These are phyloP conservation scores for Canna indica DNA, from an alignment of 176 grass and related monocot genomes.

Conservation along the genomic window DNA sequence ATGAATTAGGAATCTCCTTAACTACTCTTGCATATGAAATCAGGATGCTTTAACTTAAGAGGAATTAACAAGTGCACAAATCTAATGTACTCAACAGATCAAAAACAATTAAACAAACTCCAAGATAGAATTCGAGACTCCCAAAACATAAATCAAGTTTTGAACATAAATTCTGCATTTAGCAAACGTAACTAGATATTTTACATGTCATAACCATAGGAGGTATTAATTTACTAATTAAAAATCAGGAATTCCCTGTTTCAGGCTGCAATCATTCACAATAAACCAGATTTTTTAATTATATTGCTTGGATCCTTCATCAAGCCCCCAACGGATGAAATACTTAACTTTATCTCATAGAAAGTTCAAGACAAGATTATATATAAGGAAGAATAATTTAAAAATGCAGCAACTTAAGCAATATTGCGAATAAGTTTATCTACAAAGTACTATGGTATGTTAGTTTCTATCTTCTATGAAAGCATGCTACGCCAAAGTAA, in stretches of 20 bases:
- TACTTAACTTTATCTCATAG: background rate
- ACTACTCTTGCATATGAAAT: too few species aligned
- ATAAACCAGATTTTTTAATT: background rate
- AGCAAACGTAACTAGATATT: too few species aligned
- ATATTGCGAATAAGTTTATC: background rate
- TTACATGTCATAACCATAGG: background rate
- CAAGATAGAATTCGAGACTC: too few species aligned
- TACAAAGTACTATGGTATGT: background rate
- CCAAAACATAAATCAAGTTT: too few species aligned
- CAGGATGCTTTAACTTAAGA: too few species aligned
- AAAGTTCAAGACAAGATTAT: background rate
- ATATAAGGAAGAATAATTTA: background rate
- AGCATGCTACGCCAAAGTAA: background rate
- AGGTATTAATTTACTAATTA: background rate
- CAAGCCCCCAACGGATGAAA: background rate
- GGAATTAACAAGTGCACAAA: too few species aligned
- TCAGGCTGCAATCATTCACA: background rate
- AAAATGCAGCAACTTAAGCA: background rate
- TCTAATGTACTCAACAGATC: too few species aligned
- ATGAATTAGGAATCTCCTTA: too few species aligned
- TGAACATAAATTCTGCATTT: too few species aligned
- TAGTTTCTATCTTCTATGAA: background rate
- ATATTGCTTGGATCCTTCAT: background rate
- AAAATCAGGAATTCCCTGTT: background rate
- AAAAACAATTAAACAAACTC: too few species aligned